Evolutionary conservation across 345 rosid species (phyloP), one percentile per base, ranked within the genome.

Genomic region (Gossypium sturtianum): DNA sequence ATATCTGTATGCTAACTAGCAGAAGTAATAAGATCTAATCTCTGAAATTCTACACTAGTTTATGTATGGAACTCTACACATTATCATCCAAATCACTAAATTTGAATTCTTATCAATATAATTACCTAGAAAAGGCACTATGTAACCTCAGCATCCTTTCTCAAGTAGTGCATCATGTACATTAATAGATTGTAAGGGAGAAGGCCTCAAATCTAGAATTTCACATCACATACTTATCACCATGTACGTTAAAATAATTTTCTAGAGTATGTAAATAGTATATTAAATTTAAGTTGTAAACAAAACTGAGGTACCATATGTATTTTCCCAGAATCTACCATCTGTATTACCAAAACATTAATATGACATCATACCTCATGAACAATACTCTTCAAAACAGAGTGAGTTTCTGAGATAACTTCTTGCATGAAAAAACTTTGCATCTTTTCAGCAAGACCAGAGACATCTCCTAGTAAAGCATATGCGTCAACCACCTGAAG

Each of bases 351-450:
- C 52, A 20, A 56, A 69, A 47, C 47, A 68, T 67, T 56, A 54
- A 63, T 22, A 62, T 61, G 41, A 34, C 41, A 34, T 34, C 41
- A 34, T 68, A 96, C 99, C 98, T 93, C 99, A 49, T 84, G 86
- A 63, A 87, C 79, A 63, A 87, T 82, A 81, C 81, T 79, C 88
- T 89, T 93, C 84, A 96, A 79, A 34, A 90, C 90, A 53, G 84
- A 81, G 78, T 96, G 97, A 27, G 97, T 93, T 85, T 91, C 97
- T 59, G 98, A 88, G 74, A 96, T 88, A 86, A 91, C 95, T 82
- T 96, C 99, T 79, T 96, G 98, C 98, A 93, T 89, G 82, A 88
- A 96, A 84, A 90, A 93, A 84, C 98, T 96, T 72, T 96, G 97
- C 76, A 96, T 87, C 89, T 96, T 96, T 82, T 93, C 99, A 51